Conservation (phyloP, 163 green algal genomes). For the Chlorella variabilis region DNA sequence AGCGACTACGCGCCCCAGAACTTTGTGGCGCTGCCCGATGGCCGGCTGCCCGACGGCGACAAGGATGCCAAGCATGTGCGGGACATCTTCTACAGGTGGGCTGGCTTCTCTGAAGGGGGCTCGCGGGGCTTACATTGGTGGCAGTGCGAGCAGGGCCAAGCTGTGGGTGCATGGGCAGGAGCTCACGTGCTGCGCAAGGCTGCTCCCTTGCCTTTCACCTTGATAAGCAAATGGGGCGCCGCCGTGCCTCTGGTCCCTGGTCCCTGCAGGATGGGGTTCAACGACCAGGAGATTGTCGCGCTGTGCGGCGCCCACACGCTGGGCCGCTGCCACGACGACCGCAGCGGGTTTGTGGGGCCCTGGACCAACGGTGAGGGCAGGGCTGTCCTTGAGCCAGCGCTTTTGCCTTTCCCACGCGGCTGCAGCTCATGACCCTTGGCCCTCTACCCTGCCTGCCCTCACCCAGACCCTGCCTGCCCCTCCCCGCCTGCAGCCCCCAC, state of each 20-base stretch:
- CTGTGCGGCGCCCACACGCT: slow-evolving; percentile 68
- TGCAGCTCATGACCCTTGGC: background rate
- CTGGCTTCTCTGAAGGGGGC: background rate
- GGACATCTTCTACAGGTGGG: slow-evolving; percentile 82
- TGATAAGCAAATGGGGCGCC: too few species aligned
- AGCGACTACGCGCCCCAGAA: slow-evolving; percentile 57
- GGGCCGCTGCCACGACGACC: slow-evolving; percentile 86
- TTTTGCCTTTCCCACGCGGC: too few species aligned
- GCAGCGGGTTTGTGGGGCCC: slow-evolving; percentile 73
- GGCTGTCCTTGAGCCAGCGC: too few species aligned
- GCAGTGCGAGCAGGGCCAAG: too few species aligned
- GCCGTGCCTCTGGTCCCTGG: too few species aligned
- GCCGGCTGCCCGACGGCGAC: slow-evolving; percentile 81
- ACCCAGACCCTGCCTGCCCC: slow-evolving; percentile 24
- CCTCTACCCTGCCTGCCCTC: background rate
- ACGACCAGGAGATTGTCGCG: slow-evolving; percentile 90
- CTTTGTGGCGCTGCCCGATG: slow-evolving; percentile 65
- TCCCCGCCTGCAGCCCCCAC: slow-evolving; percentile 65
- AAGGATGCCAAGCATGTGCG: slow-evolving; percentile 82
- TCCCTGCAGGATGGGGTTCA: slow-evolving; percentile 90
- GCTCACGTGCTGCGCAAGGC: background rate
- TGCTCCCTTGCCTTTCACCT: background rate
- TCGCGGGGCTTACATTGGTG: too few species aligned
- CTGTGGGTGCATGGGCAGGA: background rate
- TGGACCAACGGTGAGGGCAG: slow-evolving; percentile 72